Evolutionary conservation across 2,329 filamentous ascomycete species (phyloP), one percentile per base, ranked within the genome.

Genomic region (Fusarium nodosum): DNA sequence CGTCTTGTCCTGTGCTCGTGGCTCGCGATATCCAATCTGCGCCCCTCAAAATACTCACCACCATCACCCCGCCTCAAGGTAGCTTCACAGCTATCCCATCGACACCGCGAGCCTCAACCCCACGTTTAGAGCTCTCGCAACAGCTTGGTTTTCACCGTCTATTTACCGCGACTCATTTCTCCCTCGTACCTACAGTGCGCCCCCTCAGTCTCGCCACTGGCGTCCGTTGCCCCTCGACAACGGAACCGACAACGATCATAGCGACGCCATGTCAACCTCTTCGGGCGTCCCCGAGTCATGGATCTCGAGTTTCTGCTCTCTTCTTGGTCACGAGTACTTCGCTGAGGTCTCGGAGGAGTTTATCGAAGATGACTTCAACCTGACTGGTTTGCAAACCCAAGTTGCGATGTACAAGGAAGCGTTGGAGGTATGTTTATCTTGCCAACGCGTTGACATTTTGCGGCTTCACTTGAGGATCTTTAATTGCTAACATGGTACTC

Each of bases 331-430:
- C 79, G 96, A 99, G 81, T 99, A 98, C 83, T 99, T 99, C 81
- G 96, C 96, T 68, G 96, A 99, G 84, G 95, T 99, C 52, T 96
- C 93, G 46, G 96, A 99, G 82, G 96, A 99, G 77, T 99, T 99
- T 76, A 98, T 99, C 78, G 96, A 99, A 81, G 96, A 99, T 89
- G 96, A 99, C 81, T 99, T 99, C 86, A 99, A 99, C 81, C 86
- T 99, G 71, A 99, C 96, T 1, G 96, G 96, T 51, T 85, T 99
- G 76, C 94, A 97, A 81, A 92, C 91, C 64, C 95, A 98, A 82
- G 96, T 99, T 54, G 91, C 93, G 69, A 97, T 97, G 93, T 99
- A 99, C 81, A 99, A 98, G 82, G 96, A 99, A 82, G 96, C 96
- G 15, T 84, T 99, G 69, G 96, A 99, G 85, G 88, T 90, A 81